Evolutionary conservation across 129 eudicot genomes (phyloP).

Genomic region (Silybum marianum): DNA sequence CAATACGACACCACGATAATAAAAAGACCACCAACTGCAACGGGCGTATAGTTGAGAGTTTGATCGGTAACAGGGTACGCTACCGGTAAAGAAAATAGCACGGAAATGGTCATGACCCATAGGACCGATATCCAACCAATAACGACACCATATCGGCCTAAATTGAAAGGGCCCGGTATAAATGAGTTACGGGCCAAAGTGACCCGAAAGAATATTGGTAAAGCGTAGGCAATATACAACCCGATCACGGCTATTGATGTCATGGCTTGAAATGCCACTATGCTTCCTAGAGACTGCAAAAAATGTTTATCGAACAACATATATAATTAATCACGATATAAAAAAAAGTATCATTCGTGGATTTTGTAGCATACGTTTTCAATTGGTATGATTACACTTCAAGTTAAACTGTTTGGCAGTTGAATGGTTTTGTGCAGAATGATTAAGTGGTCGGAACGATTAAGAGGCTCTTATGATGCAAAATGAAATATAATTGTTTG

Average conservation of each 20-base stretch:
- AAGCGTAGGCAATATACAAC: constrained; percentile 88
- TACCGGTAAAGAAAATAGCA: constrained; percentile 89
- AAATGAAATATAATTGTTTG: no score
- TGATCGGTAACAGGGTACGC: constrained; percentile 73
- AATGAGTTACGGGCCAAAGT: constrained; percentile 90
- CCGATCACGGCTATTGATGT: constrained; percentile 97
- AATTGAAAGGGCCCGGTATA: constrained; percentile 77
- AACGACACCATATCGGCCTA: constrained; percentile 69
- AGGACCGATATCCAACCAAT: constrained; percentile 89
- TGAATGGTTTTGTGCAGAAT: no score
- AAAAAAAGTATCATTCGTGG: no score
- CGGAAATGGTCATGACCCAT: constrained; percentile 80
- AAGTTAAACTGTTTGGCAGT: no score
- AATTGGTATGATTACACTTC: no score
- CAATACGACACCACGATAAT: constrained; percentile 62
- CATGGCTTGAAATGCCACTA: constrained; percentile 99
- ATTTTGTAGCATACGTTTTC: no score
- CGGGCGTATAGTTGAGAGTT: constrained; percentile 93
- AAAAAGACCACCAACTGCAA: constrained; percentile 86
- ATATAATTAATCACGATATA: background rate
- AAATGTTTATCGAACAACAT: background rate
- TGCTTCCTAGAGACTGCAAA: constrained; percentile 92
- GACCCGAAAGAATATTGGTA: constrained; percentile 89
- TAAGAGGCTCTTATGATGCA: no score
- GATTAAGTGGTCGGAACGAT: no score